phyloP scores from a whole-genome alignment of 345 rosid genomes.

The Ailanthus altissimus region DNA sequence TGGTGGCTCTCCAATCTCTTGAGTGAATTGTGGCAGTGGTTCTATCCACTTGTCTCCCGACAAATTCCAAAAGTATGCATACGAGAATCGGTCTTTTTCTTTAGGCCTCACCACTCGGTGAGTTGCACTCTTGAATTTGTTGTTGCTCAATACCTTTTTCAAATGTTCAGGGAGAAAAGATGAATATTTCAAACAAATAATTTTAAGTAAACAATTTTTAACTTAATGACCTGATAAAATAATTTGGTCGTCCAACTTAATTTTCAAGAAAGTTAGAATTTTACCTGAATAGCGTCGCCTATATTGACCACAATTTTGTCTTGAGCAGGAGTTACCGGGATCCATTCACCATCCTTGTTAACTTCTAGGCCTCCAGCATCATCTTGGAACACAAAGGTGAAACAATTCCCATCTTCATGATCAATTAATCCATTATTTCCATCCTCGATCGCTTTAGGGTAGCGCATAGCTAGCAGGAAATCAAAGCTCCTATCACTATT shows the following conservation, averaged over 20 bases:
- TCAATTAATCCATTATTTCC: slow-evolving; percentile 47
- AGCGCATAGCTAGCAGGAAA: slow-evolving; percentile 40
- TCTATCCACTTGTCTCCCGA: too few species aligned
- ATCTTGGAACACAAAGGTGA: slow-evolving; percentile 57
- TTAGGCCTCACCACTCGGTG: too few species aligned
- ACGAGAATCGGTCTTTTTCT: too few species aligned
- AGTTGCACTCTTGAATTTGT: slow-evolving; percentile 58
- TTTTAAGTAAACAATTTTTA: background rate
- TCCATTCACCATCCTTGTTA: slow-evolving; percentile 42
- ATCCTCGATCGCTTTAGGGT: slow-evolving; percentile 40
- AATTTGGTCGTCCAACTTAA: background rate
- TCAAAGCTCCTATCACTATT: slow-evolving; percentile 60
- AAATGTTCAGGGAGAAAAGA: background rate
- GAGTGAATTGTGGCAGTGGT: too few species aligned
- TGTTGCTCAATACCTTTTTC: slow-evolving; percentile 55
- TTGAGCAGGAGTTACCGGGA: slow-evolving; percentile 36
- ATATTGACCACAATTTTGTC: slow-evolving; percentile 44
- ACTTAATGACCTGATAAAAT: background rate
- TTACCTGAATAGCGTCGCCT: slow-evolving; percentile 53
- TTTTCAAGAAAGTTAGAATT: background rate
- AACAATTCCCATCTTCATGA: slow-evolving; percentile 51
- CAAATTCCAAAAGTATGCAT: too few species aligned
- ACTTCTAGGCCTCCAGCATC: slow-evolving; percentile 54
- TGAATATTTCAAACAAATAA: background rate
- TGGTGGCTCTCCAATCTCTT: too few species aligned